phyloP scores from a whole-genome alignment of 73 alveolate genomes.

The Durusdinium trenchii region DNA sequence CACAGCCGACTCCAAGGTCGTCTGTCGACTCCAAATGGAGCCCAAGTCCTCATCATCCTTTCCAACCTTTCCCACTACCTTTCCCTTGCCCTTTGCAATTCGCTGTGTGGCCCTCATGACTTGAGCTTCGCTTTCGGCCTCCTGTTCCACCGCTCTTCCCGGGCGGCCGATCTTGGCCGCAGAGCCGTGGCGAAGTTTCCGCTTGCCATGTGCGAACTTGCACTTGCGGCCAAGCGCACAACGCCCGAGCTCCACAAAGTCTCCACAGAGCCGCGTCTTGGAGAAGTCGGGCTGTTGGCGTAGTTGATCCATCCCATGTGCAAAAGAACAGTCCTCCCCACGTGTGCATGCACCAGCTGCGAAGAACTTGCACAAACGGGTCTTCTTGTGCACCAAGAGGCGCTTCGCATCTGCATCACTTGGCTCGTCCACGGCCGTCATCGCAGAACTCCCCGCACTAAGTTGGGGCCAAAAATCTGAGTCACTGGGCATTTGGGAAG shows the following conservation, averaged over 20 bases:
- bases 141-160: background rate
- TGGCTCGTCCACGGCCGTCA: no score
- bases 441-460: no score
- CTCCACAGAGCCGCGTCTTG: slow-evolving; percentile 77
- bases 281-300: slow-evolving; percentile 70
- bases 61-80: no score
- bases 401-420: no score
- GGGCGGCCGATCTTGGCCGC: slow-evolving; percentile 33
- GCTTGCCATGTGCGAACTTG: slow-evolving; percentile 19
- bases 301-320: slow-evolving; percentile 38
- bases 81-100: no score
- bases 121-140: no score
- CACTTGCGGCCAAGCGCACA: background rate
- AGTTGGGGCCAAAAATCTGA: no score
- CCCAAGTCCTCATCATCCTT: no score
- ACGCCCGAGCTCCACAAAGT: slow-evolving; percentile 55
- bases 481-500: no score
- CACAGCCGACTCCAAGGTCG: no score
- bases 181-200: slow-evolving; percentile 10
- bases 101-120: no score
- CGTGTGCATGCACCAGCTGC: slow-evolving; percentile 68
- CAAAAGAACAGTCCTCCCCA: slow-evolving; percentile 45
- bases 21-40: no score
- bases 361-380: slow-evolving; percentile 72
- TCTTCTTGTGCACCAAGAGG: slow-evolving; percentile 18